Evolutionary conservation across 2,329 filamentous ascomycete genomes (phyloP).

Genomic region (Penicillium expansum): DNA sequence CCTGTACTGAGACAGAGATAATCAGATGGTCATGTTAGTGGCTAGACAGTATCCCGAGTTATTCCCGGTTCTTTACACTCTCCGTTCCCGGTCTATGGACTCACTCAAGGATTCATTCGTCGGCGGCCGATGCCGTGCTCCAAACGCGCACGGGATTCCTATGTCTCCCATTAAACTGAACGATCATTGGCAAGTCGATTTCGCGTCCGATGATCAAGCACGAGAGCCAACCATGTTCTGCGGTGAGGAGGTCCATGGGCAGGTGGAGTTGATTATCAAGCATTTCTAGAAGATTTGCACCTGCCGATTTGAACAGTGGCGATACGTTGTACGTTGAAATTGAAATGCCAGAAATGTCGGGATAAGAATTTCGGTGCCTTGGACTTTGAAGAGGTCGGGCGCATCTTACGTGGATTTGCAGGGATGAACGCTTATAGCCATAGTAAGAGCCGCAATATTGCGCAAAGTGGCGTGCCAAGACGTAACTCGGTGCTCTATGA

Average conservation of each 20-base stretch:
- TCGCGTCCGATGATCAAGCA: conserved; percentile 1
- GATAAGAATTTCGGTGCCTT: not conserved
- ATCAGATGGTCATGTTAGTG: not conserved
- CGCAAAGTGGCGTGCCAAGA: not conserved
- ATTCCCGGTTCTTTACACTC: not conserved
- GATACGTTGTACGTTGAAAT: not conserved
- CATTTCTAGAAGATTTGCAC: conserved; percentile 5
- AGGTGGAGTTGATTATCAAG: not conserved
- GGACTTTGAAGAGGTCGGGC: not conserved
- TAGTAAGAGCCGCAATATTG: not conserved
- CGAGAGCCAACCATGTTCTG: not conserved
- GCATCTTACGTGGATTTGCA: not conserved
- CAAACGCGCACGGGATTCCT: not conserved
- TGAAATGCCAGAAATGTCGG: not conserved
- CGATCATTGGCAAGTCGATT: conserved; percentile 1
- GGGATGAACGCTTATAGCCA: not conserved
- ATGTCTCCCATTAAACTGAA: not conserved
- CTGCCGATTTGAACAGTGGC: not conserved
- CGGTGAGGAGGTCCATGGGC: not conserved
- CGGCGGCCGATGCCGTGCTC: not conserved
- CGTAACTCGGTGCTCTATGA: not conserved
- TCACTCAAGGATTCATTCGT: not conserved
- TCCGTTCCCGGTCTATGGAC: not conserved
- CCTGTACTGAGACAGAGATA: not conserved
- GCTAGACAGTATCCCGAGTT: not conserved